Base-by-base conservation (phyloP, 2,329 filamentous ascomycete genomes). In the Arthrobotrys sphaeroides region DNA sequence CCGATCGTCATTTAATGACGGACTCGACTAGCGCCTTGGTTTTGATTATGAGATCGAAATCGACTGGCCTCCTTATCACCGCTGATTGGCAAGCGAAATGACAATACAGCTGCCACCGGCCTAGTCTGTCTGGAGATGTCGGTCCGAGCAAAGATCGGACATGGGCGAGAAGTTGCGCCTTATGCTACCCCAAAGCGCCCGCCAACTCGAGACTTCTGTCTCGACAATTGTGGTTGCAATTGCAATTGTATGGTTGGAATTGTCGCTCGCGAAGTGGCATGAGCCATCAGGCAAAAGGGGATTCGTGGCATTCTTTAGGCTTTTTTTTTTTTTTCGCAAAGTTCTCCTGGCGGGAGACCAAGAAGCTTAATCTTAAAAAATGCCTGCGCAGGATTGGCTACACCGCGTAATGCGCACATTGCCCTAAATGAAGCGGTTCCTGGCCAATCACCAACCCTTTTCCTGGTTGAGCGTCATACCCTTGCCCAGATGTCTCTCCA, bases 361-460 rank as follows among this genome's bases (percentile, higher is more conserved):
- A 51, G 42, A 67, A 68, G 45, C 55, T 38, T 64, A 75, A 75
- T 69, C 64, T 75, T 75, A 75, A 75, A 74, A 67, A 75, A 69
- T 74, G 47, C 55, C 47, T 59, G 57, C 45, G 40, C 47, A 59
- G 72, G 64, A 75, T 75, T 75, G 72, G 72, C 72, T 75, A 43
- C 61, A 51, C 57, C 72, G 49, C 64, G 49, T 59, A 75, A 59
- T 69, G 45, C 57, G 42, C 64, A 57, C 59, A 49, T 45, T 59
- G 67, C 59, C 59, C 45, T 36, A 68, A 69, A 59, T 75, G 72
- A 75, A 67, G 72, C 51, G 65, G 57, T 75, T 75, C 47, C 72
- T 75, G 49, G 72, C 72, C 72, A 75, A 75, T 75, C 64, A 75
- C 55, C 47, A 62, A 68, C 47, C 61, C 31, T 38, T 61, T 53